phyloP scores from a whole-genome alignment of 768 basidiomycete genomes.

The Phaeolepiota aurea region DNA sequence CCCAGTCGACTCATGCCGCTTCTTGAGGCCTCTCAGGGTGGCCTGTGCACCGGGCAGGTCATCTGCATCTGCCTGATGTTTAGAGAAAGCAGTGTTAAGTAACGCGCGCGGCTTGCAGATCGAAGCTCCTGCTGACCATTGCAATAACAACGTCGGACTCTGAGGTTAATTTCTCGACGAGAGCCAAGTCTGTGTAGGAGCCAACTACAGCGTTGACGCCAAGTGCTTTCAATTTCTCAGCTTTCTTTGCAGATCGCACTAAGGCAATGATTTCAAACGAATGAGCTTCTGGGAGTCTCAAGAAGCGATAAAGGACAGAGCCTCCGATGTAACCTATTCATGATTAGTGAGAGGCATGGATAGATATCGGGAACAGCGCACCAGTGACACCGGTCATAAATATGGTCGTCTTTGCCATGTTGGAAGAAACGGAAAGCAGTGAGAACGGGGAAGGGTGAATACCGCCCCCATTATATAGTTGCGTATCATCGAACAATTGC shows the following conservation, averaged over 20 bases:
- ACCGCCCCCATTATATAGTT: too few relatives aligned
- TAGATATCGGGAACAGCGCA: slow-evolving; percentile 6
- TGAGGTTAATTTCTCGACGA: slow-evolving; percentile 35
- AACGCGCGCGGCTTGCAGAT: neutral
- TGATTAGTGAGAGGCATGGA: neutral
- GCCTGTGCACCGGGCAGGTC: slow-evolving; percentile 33
- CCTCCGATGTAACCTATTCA: slow-evolving; percentile 41
- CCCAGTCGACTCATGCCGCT: slow-evolving; percentile 30
- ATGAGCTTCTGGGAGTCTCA: slow-evolving; percentile 23
- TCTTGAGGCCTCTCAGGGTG: slow-evolving; percentile 45
- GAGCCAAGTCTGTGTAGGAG: slow-evolving; percentile 30
- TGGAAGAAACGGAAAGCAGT: slow-evolving; percentile 8
- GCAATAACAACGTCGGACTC: slow-evolving; percentile 36
- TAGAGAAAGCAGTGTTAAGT: neutral
- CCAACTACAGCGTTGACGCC: slow-evolving; percentile 32
- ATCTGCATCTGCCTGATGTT: slow-evolving; percentile 29
- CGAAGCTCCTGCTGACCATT: slow-evolving; percentile 18
- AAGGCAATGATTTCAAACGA: slow-evolving; percentile 33
- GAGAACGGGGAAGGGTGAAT: neutral
- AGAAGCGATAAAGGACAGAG: slow-evolving; percentile 30
- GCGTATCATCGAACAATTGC: too few relatives aligned
- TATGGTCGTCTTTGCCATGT: slow-evolving; percentile 26
- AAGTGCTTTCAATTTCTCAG: slow-evolving; percentile 25
- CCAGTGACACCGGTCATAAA: slow-evolving; percentile 36
- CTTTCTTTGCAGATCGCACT: slow-evolving; percentile 37